Evolutionary conservation across 306 rosid species (phyloP).

Genomic region (Gynostemma pentaphyllum): DNA sequence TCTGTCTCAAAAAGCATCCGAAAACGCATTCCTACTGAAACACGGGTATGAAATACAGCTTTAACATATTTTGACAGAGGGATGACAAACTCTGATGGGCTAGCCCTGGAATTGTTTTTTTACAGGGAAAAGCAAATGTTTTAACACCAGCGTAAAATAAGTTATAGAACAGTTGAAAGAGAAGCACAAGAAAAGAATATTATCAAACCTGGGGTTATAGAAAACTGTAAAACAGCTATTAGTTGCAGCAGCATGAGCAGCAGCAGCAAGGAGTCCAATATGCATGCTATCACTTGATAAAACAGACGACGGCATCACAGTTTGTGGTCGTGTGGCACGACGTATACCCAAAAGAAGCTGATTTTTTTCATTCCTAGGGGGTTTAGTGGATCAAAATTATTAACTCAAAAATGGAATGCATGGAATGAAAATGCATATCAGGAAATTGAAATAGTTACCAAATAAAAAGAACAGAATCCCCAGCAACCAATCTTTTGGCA

Average conservation of each 20-base stretch:
- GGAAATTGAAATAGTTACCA: slow-evolving; percentile 34
- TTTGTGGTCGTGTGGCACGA: slow-evolving; percentile 62
- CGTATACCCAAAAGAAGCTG: slow-evolving; percentile 89
- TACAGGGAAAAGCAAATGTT: slow-evolving; percentile 8
- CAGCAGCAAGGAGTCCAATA: slow-evolving; percentile 91
- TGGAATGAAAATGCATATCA: slow-evolving; percentile 2
- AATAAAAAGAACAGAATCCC: slow-evolving; percentile 87
- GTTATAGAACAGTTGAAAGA: background rate
- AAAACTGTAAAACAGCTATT: slow-evolving; percentile 84
- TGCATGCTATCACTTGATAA: slow-evolving; percentile 87
- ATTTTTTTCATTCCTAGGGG: slow-evolving; percentile 69
- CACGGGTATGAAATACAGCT: slow-evolving; percentile 78
- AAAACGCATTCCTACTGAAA: slow-evolving; percentile 90
- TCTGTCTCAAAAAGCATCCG: slow-evolving; percentile 90
- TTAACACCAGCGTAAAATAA: slow-evolving; percentile 12
- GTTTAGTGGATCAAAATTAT: slow-evolving; percentile 8
- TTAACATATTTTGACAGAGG: slow-evolving; percentile 73
- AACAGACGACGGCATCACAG: slow-evolving; percentile 81
- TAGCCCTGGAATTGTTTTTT: slow-evolving; percentile 50
- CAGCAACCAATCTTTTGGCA: slow-evolving; percentile 86
- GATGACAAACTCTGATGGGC: slow-evolving; percentile 82
- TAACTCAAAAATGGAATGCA: slow-evolving; percentile 8
- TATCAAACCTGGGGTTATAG: slow-evolving; percentile 70
- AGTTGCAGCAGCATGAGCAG: slow-evolving; percentile 88
- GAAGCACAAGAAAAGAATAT: slow-evolving; percentile 5